A percentile compares a stretch with the other conserved stretches of the same genome.
Conservation (phyloP, 371 early-diverging fungal species). For the Mortierella sp. region DNA sequence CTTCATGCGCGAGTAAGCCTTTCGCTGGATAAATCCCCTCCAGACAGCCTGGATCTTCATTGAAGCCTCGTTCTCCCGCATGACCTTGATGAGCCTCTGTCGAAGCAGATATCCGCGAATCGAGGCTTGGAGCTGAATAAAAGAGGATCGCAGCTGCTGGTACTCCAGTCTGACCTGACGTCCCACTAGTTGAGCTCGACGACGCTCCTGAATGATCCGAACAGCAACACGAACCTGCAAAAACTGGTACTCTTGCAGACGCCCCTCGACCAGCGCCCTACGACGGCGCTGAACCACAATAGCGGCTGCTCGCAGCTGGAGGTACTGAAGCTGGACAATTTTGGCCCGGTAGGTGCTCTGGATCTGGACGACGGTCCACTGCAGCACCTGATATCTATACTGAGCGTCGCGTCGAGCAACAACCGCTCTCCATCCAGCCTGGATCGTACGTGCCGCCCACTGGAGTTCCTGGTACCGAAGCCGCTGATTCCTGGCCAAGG, state of each 20-base stretch:
- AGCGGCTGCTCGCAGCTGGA: constrained; percentile 28
- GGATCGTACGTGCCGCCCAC: constrained; percentile 42
- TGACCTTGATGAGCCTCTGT: constrained; percentile 22
- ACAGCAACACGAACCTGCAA: constrained; percentile 27
- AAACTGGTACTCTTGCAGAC: constrained; percentile 17
- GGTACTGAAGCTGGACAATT: constrained; percentile 24
- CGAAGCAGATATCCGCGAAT: constrained; percentile 50
- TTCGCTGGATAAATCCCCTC: constrained; percentile 44
- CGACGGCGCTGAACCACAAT: constrained; percentile 38
- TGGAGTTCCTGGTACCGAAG: constrained; percentile 4
- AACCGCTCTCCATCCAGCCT: constrained; percentile 32
- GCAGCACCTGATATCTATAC: constrained; percentile 29
- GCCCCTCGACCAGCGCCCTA: constrained; percentile 31
- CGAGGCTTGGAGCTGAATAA: constrained; percentile 37
- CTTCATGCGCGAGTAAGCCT: constrained; percentile 12
- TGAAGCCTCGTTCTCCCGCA: constrained; percentile 44
- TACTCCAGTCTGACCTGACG: constrained; percentile 30
- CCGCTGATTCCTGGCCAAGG: not conserved
- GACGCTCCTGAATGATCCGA: constrained; percentile 37
- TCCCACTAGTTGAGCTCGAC: constrained; percentile 37
- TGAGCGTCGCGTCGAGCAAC: constrained; percentile 25
- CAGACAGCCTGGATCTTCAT: constrained; percentile 49
- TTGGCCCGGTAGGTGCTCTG: constrained; percentile 28
- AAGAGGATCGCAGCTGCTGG: constrained; percentile 15
- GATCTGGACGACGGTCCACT: constrained; percentile 22